Conservation (phyloP, 2,329 filamentous ascomycete species). For the Teratosphaeria zuluensis region DNA sequence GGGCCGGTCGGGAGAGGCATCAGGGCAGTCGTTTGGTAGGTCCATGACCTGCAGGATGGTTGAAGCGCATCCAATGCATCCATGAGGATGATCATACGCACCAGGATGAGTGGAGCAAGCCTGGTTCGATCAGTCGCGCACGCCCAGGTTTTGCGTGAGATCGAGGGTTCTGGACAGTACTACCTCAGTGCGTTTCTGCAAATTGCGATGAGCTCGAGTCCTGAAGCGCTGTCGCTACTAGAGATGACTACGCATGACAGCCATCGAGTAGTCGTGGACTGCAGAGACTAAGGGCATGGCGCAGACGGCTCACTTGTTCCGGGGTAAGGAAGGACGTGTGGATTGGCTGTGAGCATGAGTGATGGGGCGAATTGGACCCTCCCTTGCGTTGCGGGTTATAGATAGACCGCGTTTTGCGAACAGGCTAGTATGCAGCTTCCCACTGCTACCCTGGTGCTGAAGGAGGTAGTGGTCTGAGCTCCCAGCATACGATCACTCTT, state of each 20-base stretch:
- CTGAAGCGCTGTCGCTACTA: background rate
- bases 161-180: constrained; percentile 6
- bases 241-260: background rate
- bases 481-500: constrained; percentile 30
- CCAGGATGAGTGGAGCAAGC: constrained; percentile 14
- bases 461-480: constrained; percentile 34
- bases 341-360: constrained; percentile 6
- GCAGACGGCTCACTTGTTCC: background rate
- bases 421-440: constrained; percentile 36
- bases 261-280: background rate
- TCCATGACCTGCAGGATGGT: constrained; percentile 8
- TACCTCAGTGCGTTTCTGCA: background rate
- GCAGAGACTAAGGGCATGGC: background rate
- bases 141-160: constrained; percentile 7
- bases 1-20: constrained; percentile 22
- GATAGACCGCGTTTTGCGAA: constrained; percentile 31
- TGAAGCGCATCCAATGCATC: constrained; percentile 18
- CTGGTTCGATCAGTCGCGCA: constrained; percentile 14
- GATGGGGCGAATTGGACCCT: constrained; percentile 6
- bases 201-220: background rate
- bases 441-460: constrained; percentile 31
- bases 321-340: constrained; percentile 11
- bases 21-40: constrained; percentile 23
- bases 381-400: constrained; percentile 24
- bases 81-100: constrained; percentile 23